Conservation (phyloP, 164 flowering plant genomes). For the Macadamia tetraphylla region DNA sequence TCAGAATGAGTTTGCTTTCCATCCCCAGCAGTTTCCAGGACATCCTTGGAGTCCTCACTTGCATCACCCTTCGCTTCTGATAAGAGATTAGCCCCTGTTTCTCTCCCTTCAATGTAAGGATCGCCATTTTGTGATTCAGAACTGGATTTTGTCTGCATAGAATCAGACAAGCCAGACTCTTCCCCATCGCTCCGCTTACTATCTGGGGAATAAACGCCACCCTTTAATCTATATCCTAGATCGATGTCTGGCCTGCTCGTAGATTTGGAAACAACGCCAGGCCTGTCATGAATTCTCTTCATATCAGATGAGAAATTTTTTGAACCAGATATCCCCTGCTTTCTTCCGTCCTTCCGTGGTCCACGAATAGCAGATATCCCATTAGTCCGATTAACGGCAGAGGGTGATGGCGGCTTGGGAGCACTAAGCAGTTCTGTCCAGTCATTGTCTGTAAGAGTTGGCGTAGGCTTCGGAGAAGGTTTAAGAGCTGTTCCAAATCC, state of each 20-base stretch:
- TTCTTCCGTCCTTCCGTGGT: conserved; percentile 32
- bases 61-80: not conserved
- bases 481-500: conserved; percentile 7
- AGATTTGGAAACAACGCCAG: conserved; percentile 16
- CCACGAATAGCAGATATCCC: conserved; percentile 34
- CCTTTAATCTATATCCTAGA: conserved; percentile 16
- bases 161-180: conserved; percentile 28
- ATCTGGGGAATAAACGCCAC: conserved; percentile 13
- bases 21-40: conserved; percentile 6
- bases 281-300: conserved; percentile 28
- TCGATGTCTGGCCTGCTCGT: conserved; percentile 15
- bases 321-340: conserved; percentile 17
- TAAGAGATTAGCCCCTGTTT: conserved; percentile 1
- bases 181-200: conserved; percentile 34
- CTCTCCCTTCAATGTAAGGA: conserved; percentile 13
- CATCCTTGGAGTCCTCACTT: conserved; percentile 9
- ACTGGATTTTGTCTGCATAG: conserved; percentile 25
- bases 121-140: conserved; percentile 23
- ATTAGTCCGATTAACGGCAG: conserved; percentile 27
- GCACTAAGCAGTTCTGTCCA: conserved; percentile 79
- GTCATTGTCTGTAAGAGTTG: conserved; percentile 56
- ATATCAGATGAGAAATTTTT: conserved; percentile 22
- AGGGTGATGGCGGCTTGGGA: conserved; percentile 21
- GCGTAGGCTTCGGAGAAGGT: conserved; percentile 15
- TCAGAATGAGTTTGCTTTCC: conserved; percentile 9